A percentile compares a stretch with the other conserved stretches of the same genome.
These are phyloP conservation scores for Puccinia triticina DNA, from an alignment of 1,284 basidiomycete genomes.

Conservation along the genomic window DNA sequence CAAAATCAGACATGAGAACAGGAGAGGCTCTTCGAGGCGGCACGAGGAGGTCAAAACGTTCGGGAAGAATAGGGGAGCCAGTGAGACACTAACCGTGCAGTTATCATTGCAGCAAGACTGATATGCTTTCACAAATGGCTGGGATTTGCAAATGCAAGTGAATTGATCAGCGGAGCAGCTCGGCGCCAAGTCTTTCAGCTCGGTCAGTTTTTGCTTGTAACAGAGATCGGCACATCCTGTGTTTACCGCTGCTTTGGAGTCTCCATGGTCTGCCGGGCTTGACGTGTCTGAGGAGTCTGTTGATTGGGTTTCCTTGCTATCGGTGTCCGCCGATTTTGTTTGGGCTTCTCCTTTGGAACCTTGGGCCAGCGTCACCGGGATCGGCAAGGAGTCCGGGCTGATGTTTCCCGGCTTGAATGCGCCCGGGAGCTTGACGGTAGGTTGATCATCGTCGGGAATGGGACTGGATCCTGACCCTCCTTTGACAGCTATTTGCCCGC, in stretches of 20 bases:
- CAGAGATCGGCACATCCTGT: slow-evolving; percentile 24
- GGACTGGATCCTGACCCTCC: slow-evolving; percentile 12
- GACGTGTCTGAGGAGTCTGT: not conserved
- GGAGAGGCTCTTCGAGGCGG: not conserved
- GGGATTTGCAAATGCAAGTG: slow-evolving; percentile 24
- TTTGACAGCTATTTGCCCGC: slow-evolving; percentile 42
- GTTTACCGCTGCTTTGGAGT: not conserved
- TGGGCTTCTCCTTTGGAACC: not conserved
- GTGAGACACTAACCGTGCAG: not conserved
- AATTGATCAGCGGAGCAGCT: slow-evolving; percentile 22
- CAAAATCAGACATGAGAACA: not conserved
- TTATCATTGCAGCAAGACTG: slow-evolving; percentile 38
- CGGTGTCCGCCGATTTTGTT: not conserved
- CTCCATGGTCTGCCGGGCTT: too few species aligned
- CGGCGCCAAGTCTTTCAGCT: slow-evolving; percentile 27
- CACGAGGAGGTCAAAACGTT: not conserved
- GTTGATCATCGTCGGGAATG: slow-evolving; percentile 25
- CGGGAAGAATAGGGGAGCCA: not conserved
- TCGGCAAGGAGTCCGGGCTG: slow-evolving; percentile 31
- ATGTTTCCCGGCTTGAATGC: slow-evolving; percentile 43
- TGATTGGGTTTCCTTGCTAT: not conserved
- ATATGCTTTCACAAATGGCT: slow-evolving; percentile 32
- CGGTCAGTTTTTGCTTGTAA: slow-evolving; percentile 28
- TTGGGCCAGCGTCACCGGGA: not conserved
- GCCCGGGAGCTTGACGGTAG: slow-evolving; percentile 25